These are phyloP conservation scores for Epichloe sibirici DNA, from an alignment of 2,329 filamentous ascomycete species.

Conservation along the genomic window DNA sequence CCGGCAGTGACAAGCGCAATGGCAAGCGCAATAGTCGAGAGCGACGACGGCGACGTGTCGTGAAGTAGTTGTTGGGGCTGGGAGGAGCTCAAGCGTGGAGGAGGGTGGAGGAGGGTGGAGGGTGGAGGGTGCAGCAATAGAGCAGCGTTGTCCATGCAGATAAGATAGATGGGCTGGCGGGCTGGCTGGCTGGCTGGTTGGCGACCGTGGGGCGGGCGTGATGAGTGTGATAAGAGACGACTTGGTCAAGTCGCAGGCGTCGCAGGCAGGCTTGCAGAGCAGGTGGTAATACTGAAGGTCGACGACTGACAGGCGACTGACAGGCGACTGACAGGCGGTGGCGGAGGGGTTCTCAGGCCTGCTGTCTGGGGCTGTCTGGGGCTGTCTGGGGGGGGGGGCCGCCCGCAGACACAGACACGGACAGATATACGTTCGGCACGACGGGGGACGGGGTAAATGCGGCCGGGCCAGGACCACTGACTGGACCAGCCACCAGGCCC, in stretches of 20 bases:
- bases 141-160: constrained; percentile 35
- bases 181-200: constrained; percentile 20
- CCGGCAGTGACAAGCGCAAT: constrained; percentile 7
- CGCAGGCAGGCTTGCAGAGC: neutral
- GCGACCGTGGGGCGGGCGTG: constrained; percentile 9
- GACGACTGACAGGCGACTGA: neutral
- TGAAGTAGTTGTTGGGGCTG: constrained; percentile 43
- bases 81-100: constrained; percentile 26
- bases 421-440: too few species aligned
- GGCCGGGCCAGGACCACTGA: too few species aligned
- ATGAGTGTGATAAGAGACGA: too few species aligned
- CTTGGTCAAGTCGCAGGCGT: too few species aligned
- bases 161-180: constrained; percentile 12
- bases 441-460: too few species aligned
- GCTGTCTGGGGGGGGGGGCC: too few species aligned
- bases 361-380: too few species aligned
- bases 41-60: constrained; percentile 45
- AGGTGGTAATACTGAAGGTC: neutral
- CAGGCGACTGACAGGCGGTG: constrained; percentile 3
- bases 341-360: neutral
- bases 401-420: too few species aligned
- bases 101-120: constrained; percentile 25
- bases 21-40: constrained; percentile 11
- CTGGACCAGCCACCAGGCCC: too few species aligned
- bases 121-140: constrained; percentile 22